Evolutionary conservation across 331 rosid genomes (phyloP).

Genomic region (Saraca asoca): DNA sequence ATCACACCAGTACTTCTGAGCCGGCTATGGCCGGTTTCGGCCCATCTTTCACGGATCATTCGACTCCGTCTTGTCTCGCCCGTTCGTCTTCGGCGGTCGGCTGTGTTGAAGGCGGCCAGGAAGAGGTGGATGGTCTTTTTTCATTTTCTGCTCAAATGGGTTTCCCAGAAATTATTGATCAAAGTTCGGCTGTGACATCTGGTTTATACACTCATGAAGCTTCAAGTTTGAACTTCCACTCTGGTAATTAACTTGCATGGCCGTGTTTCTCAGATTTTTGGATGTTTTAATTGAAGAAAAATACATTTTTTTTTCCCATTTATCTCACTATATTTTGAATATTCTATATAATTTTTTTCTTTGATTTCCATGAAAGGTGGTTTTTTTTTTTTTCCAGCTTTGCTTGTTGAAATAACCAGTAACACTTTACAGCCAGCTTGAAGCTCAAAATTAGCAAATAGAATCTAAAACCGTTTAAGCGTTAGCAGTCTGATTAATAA

Average conservation of each 20-base stretch:
- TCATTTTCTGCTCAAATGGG: conserved; percentile 54
- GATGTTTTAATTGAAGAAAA: not conserved
- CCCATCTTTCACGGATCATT: not conserved
- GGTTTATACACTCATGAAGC: conserved; percentile 44
- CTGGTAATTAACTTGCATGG: conserved; percentile 62
- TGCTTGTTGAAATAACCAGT: not conserved
- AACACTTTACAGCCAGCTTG: conserved; percentile 25
- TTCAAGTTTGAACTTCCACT: conserved; percentile 51
- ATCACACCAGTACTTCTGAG: not conserved
- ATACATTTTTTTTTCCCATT: not conserved
- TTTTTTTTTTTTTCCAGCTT: conserved; percentile 4
- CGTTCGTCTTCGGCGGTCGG: conserved; percentile 52
- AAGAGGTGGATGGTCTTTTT: conserved; percentile 36
- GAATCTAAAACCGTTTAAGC: conserved; percentile 25
- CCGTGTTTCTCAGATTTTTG: not conserved
- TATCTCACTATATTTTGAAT: not conserved
- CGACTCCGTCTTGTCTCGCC: conserved; percentile 13
- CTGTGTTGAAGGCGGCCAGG: conserved; percentile 34
- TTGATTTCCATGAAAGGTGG: not conserved
- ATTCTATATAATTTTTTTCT: not conserved
- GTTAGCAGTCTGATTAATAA: conserved; percentile 1
- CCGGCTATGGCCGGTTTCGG: conserved; percentile 32
- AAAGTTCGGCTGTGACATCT: conserved; percentile 47
- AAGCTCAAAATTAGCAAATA: conserved; percentile 15
- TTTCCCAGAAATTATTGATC: conserved; percentile 55